A percentile compares a stretch with the other conserved stretches of the same genome.
phyloP scores from a whole-genome alignment of 768 basidiomycete species.

The Phaeolepiota aurea region DNA sequence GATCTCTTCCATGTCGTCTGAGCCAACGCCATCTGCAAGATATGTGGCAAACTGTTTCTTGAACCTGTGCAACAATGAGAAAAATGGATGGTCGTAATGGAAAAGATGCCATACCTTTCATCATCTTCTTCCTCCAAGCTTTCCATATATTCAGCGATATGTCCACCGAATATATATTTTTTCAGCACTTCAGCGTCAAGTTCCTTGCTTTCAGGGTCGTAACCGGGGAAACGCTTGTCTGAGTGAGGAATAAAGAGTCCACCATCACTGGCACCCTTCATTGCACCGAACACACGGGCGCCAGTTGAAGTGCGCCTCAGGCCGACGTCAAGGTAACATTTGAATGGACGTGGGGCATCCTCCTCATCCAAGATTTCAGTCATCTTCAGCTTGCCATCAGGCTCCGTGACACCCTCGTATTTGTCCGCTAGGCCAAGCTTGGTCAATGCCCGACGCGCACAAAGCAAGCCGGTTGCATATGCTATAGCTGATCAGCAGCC shows the following conservation, averaged over 20 bases:
- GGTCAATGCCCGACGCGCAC: slow-evolving; percentile 87
- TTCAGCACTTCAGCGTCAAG: slow-evolving; percentile 92
- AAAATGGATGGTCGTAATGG: slow-evolving; percentile 4
- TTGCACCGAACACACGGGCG: slow-evolving; percentile 93
- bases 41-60: slow-evolving; percentile 96
- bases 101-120: slow-evolving; percentile 67
- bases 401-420: slow-evolving; percentile 90
- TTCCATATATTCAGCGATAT: slow-evolving; percentile 99
- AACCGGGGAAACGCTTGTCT: slow-evolving; percentile 97
- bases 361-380: slow-evolving; percentile 88
- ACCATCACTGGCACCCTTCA: slow-evolving; percentile 98
- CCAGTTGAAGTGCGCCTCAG: slow-evolving; percentile 97
- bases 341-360: slow-evolving; percentile 97
- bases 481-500: slow-evolving; percentile 33
- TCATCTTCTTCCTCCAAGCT: slow-evolving; percentile 99
- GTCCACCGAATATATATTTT: slow-evolving; percentile 96
- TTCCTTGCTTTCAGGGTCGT: slow-evolving; percentile 86
- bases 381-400: slow-evolving; percentile 76
- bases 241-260: slow-evolving; percentile 98
- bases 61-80: slow-evolving; percentile 46
- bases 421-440: slow-evolving; percentile 97
- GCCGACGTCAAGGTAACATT: slow-evolving; percentile 97
- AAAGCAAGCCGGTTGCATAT: slow-evolving; percentile 94
- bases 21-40: slow-evolving; percentile 91
- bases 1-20: slow-evolving; percentile 96